Base-by-base conservation (phyloP, 2,329 filamentous ascomycete genomes). In the Ilyonectria robusta region DNA sequence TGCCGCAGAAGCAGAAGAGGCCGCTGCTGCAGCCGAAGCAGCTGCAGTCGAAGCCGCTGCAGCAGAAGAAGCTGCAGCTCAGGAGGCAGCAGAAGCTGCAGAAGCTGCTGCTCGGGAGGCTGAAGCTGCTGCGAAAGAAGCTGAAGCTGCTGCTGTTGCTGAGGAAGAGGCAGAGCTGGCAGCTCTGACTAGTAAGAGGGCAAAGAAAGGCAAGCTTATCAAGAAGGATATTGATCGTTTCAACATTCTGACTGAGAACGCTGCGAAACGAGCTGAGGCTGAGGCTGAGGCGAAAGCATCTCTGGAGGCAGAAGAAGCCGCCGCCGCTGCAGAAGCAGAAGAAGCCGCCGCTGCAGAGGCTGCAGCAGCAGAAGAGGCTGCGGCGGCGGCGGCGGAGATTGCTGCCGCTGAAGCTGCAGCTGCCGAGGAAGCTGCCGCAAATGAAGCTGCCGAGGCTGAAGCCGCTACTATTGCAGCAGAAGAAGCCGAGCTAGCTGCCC, bases 101-200 rank as follows among this genome's bases (percentile, higher is more conserved):
- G 70, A 73, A 23, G 71, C 67, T 48, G 42, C 61, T 48, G 56
- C 59, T 3, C 21, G 57, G 17, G 76, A 80, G 46, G 78, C 81
- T 65, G 73, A 40, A 37, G 56, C 59, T 33, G 63, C 63, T 9
- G 63, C 58, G 29, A 87, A 85, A 71, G 86, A 85, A 70, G 80
- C 81, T 3, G 64, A 63, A 17, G 63, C 54, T 26, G 65, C 70
- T 8, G 53, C 37, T 6, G 69, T 76, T 42, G 69, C 69, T 2
- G 65, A 64, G 19, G 76, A 78, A 44, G 75, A 76, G 23, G 72
- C 65, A 13, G 77, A 76, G 44, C 59, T 79, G 11, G 69, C 71
- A 35, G 68, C 72, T 17, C 58, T 81, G 1, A 68, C 75, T 17
- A 76, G 79, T 26, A 85, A 81, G 70, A 81, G 79, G 54, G 76